phyloP scores from a whole-genome alignment of 345 rosid genomes.

The Eutrema japonicum region DNA sequence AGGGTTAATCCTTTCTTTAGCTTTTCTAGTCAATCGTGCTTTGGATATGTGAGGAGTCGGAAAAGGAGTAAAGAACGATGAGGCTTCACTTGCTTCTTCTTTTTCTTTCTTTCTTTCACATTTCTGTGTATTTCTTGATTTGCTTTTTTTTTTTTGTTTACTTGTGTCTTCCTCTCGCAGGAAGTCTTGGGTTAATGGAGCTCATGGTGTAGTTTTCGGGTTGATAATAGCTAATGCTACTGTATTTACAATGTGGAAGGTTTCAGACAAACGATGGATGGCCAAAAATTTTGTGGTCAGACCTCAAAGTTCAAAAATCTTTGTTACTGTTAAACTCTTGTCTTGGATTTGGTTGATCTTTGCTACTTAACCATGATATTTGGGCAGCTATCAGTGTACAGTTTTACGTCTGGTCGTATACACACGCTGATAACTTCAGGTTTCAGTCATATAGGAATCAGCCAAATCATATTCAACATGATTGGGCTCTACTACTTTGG shows the following conservation, averaged over 20 bases:
- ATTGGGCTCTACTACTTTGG: conserved; percentile 86
- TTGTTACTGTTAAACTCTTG: not conserved
- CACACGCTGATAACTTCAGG: conserved; percentile 78
- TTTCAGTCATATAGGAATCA: conserved; percentile 62
- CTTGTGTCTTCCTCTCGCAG: conserved; percentile 47
- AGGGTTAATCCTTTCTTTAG: too few species aligned
- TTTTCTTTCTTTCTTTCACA: not conserved
- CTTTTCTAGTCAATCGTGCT: not conserved
- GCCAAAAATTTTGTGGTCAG: conserved; percentile 67
- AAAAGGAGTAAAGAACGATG: too few species aligned
- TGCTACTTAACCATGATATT: conserved; percentile 31
- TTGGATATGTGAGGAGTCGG: not conserved
- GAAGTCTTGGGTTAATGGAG: conserved; percentile 56
- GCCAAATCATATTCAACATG: conserved; percentile 66
- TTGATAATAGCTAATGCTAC: conserved; percentile 66
- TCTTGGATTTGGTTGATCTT: conserved; percentile 20
- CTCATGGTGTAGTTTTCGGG: conserved; percentile 59
- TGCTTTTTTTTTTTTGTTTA: not conserved
- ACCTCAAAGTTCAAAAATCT: conserved; percentile 31
- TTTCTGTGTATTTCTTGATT: conserved; percentile 14
- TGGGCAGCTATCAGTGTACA: conserved; percentile 67
- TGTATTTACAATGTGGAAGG: conserved; percentile 69
- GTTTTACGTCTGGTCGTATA: conserved; percentile 57
- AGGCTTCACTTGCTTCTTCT: not conserved
- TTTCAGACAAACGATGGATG: conserved; percentile 63